These are phyloP conservation scores for Russula sp. DNA, from an alignment of 768 basidiomycete genomes.

Conservation along the genomic window DNA sequence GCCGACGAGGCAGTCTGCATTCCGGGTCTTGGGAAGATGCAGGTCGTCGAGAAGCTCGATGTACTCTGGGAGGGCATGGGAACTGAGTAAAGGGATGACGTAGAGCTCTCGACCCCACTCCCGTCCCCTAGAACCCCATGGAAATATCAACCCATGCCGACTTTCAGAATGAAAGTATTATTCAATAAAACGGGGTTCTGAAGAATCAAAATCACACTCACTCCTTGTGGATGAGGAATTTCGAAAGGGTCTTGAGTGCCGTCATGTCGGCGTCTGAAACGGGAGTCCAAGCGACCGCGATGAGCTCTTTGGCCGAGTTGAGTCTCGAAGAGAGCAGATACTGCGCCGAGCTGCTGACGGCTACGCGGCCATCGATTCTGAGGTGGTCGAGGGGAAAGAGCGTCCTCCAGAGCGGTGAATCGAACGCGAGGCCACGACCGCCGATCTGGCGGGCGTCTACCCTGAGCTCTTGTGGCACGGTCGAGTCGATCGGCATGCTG, in stretches of 20 bases:
- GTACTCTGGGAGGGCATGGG: conserved; percentile 72
- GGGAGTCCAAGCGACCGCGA: conserved; percentile 70
- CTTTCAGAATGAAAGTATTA: conserved; percentile 36
- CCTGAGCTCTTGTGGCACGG: conserved; percentile 56
- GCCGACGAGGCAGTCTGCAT: conserved; percentile 64
- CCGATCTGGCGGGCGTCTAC: conserved; percentile 75
- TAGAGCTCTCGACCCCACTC: conserved; percentile 83
- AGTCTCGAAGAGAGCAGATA: conserved; percentile 76
- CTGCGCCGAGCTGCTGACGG: conserved; percentile 64
- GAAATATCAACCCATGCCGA: conserved; percentile 81
- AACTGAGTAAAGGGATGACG: conserved; percentile 67
- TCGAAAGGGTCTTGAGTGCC: conserved; percentile 56
- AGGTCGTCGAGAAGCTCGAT: conserved; percentile 78
- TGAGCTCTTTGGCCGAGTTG: conserved; percentile 71
- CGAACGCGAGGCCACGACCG: conserved; percentile 52
- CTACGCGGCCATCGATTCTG: conserved; percentile 80
- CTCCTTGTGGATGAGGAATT: conserved; percentile 70
- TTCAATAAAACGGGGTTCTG: background rate
- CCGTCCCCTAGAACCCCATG: conserved; percentile 73
- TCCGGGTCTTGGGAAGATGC: conserved; percentile 57
- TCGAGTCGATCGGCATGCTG: conserved; percentile 73
- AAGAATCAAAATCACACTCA: conserved; percentile 33
- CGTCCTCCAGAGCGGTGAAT: conserved; percentile 64
- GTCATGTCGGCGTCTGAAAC: conserved; percentile 37
- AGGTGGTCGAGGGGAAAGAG: conserved; percentile 68